These are phyloP conservation scores for Pseudogymnoascus sp. DNA, from an alignment of 2,329 filamentous ascomycete genomes.

Conservation along the genomic window DNA sequence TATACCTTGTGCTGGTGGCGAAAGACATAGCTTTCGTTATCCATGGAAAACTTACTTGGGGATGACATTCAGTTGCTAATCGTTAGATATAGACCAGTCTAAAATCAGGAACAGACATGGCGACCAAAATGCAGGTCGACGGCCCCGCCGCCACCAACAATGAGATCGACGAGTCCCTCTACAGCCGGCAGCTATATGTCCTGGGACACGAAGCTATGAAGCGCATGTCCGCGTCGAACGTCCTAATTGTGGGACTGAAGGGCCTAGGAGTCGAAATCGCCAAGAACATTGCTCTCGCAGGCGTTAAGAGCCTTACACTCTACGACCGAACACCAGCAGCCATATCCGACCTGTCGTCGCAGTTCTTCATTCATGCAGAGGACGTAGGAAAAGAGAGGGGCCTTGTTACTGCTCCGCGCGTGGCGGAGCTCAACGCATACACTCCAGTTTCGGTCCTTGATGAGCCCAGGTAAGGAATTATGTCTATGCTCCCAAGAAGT, in stretches of 20 bases:
- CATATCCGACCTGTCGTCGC: slow-evolving; percentile 85
- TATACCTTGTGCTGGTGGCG: background rate
- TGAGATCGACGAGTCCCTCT: slow-evolving; percentile 66
- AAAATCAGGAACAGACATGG: slow-evolving; percentile 38
- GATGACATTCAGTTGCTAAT: background rate
- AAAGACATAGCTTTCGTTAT: background rate
- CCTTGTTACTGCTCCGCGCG: slow-evolving; percentile 74
- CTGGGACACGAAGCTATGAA: slow-evolving; percentile 84
- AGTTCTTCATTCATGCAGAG: slow-evolving; percentile 86
- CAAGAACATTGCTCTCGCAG: slow-evolving; percentile 96
- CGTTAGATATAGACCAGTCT: background rate
- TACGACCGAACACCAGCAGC: slow-evolving; percentile 80
- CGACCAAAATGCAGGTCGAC: slow-evolving; percentile 59
- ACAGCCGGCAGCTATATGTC: slow-evolving; percentile 67
- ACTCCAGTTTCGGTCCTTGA: slow-evolving; percentile 78
- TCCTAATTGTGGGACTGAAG: slow-evolving; percentile 85
- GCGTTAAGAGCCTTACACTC: slow-evolving; percentile 93
- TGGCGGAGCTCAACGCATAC: slow-evolving; percentile 93
- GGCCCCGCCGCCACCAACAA: slow-evolving; percentile 43
- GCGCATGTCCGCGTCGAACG: slow-evolving; percentile 93
- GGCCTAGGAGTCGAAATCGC: slow-evolving; percentile 96
- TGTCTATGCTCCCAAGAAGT: background rate
- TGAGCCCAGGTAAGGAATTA: slow-evolving; percentile 40
- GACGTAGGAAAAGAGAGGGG: slow-evolving; percentile 92
- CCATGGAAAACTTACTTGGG: background rate